Conservation (phyloP, 164 flowering plant genomes). For the Piper longum region DNA sequence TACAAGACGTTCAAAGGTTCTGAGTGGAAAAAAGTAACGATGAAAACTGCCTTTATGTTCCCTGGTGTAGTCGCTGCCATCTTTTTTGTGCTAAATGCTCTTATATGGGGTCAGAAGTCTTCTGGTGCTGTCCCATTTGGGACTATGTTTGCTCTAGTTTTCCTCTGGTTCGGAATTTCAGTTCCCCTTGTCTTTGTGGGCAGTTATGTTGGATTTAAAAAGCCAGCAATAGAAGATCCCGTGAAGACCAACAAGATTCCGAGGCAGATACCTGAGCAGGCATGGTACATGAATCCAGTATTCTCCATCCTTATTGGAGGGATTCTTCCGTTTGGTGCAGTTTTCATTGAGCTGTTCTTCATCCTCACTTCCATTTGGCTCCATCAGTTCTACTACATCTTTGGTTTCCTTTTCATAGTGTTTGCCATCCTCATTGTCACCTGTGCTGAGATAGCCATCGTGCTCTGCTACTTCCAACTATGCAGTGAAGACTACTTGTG, state of each 20-base stretch:
- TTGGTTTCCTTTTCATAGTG: conserved; percentile 91
- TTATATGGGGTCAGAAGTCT: conserved; percentile 76
- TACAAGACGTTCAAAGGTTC: conserved; percentile 87
- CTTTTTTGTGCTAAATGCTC: conserved; percentile 68
- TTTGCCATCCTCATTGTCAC: conserved; percentile 67
- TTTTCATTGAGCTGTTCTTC: conserved; percentile 87
- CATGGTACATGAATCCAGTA: conserved; percentile 74
- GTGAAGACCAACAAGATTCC: conserved; percentile 86
- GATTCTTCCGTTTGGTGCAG: conserved; percentile 86
- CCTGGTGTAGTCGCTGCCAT: conserved; percentile 48
- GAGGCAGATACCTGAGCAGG: conserved; percentile 76
- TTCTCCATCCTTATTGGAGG: conserved; percentile 79
- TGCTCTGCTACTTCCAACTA: conserved; percentile 94
- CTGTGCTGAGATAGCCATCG: conserved; percentile 84
- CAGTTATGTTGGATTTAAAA: conserved; percentile 69
- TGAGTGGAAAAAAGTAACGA: conserved; percentile 72
- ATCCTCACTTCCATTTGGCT: conserved; percentile 89
- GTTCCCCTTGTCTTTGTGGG: conserved; percentile 86
- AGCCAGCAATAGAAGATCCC: conserved; percentile 69
- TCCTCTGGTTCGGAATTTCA: conserved; percentile 79
- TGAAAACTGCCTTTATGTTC: conserved; percentile 67
- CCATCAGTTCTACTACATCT: conserved; percentile 86
- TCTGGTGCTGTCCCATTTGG: conserved; percentile 87
- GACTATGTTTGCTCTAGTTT: conserved; percentile 76
- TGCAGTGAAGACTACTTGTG: conserved; percentile 91